Percentiles rank a stretch among this genome's conserved stretches.
phyloP scores from a whole-genome alignment of 192 early-diverging fungal genomes.

The Backusella sp. region DNA sequence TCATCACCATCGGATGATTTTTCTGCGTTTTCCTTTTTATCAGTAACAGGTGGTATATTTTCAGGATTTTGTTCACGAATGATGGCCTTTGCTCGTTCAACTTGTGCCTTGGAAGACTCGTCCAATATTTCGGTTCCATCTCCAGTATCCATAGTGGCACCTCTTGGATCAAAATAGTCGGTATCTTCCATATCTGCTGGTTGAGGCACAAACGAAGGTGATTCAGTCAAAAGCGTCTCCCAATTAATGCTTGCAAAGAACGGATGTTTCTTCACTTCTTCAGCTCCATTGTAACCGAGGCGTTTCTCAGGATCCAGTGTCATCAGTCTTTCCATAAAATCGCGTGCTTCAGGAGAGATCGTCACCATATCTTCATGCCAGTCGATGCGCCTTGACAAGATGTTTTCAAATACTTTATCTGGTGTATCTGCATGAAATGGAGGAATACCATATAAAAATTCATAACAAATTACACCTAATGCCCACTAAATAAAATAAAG shows the following conservation, averaged over 20 bases:
- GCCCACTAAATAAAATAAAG: slow-evolving; percentile 65
- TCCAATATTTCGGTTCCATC: slow-evolving; percentile 12
- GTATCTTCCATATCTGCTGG: slow-evolving; percentile 80
- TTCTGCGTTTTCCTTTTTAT: background rate
- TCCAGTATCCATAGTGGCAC: slow-evolving; percentile 60
- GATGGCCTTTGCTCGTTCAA: slow-evolving; percentile 31
- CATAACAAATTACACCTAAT: slow-evolving; percentile 84
- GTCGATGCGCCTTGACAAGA: slow-evolving; percentile 73
- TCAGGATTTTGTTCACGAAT: slow-evolving; percentile 24
- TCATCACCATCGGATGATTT: slow-evolving; percentile 8
- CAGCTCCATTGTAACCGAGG: slow-evolving; percentile 70
- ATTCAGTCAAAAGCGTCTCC: slow-evolving; percentile 55
- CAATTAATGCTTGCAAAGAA: slow-evolving; percentile 78
- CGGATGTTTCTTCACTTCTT: slow-evolving; percentile 74
- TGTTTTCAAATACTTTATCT: slow-evolving; percentile 82
- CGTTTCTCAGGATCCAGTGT: slow-evolving; percentile 59
- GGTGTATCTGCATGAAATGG: slow-evolving; percentile 82
- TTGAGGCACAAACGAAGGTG: slow-evolving; percentile 83
- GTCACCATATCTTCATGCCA: slow-evolving; percentile 75
- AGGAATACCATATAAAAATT: slow-evolving; percentile 81
- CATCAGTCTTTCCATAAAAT: slow-evolving; percentile 80
- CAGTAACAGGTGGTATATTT: background rate
- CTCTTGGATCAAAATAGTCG: slow-evolving; percentile 91
- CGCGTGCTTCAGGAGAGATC: slow-evolving; percentile 69
- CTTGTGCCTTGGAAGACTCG: slow-evolving; percentile 36